phyloP scores from a whole-genome alignment of 768 basidiomycete genomes.

The Rickenella mellea region DNA sequence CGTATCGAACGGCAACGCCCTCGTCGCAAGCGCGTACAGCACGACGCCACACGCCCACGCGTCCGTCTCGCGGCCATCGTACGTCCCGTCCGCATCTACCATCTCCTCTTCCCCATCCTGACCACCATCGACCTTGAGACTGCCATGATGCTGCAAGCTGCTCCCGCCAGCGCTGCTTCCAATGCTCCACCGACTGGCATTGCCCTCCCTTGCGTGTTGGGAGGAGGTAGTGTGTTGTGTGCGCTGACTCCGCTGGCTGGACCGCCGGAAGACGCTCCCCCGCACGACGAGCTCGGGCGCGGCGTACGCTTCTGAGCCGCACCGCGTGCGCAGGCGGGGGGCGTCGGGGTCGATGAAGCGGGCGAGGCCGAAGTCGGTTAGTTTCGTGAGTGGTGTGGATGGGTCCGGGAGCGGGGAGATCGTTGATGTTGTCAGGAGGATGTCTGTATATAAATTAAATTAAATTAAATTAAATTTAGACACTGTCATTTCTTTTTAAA shows the following conservation, averaged over 20 bases:
- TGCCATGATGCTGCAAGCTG: slow-evolving; percentile 31
- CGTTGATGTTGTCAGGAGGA: slow-evolving; percentile 51
- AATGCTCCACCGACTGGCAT: no score
- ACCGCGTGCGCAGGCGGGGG: slow-evolving; percentile 65
- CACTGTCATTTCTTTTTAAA: no score
- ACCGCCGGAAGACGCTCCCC: slow-evolving; percentile 2
- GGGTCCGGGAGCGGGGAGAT: slow-evolving; percentile 23
- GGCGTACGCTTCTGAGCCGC: slow-evolving; percentile 84
- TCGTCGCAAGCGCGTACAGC: slow-evolving; percentile 63
- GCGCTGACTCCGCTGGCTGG: not conserved
- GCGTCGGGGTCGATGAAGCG: slow-evolving; percentile 63
- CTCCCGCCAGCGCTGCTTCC: no score
- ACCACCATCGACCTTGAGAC: slow-evolving; percentile 37
- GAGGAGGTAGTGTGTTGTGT: no score
- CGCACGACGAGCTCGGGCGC: slow-evolving; percentile 63
- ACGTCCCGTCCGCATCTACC: no score
- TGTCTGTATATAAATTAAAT: slow-evolving; percentile 35
- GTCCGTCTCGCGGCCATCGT: slow-evolving; percentile 81
- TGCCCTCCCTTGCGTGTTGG: no score
- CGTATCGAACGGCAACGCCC: slow-evolving; percentile 63
- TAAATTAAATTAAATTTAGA: no score
- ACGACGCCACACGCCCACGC: slow-evolving; percentile 90
- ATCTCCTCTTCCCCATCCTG: slow-evolving; percentile 21
- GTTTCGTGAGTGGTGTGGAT: slow-evolving; percentile 58
- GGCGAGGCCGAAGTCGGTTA: slow-evolving; percentile 87